These are phyloP conservation scores for Xylaria cubensis DNA, from an alignment of 495 filamentous ascomycete species.

Conservation along the genomic window DNA sequence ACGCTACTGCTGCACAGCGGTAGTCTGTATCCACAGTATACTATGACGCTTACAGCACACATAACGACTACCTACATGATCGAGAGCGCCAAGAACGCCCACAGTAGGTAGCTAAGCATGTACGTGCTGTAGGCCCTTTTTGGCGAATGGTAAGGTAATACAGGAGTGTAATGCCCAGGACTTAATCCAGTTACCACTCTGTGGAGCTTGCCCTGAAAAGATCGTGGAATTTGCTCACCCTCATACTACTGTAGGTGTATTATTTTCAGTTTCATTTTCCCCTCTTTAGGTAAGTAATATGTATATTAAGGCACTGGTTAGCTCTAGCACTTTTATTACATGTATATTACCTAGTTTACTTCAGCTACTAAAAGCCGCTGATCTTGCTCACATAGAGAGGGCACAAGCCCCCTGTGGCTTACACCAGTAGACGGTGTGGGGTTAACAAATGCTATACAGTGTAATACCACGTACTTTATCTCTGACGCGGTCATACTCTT, in stretches of 20 bases:
- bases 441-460: neutral
- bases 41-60: neutral
- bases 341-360: neutral
- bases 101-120: neutral
- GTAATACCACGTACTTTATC: slow-evolving; percentile 1
- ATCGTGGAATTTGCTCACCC: neutral
- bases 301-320: neutral
- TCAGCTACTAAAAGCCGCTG: neutral
- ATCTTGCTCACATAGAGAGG: neutral
- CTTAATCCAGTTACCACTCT: neutral
- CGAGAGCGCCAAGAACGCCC: neutral
- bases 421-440: neutral
- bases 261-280: neutral
- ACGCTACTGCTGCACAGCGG: neutral
- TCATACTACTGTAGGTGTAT: too few relatives aligned
- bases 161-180: neutral
- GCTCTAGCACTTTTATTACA: neutral
- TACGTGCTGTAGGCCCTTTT: neutral
- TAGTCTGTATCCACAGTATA: neutral
- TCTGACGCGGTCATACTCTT: neutral
- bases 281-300: too few relatives aligned
- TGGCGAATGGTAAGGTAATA: neutral
- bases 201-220: neutral
- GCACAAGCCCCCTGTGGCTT: slow-evolving; percentile 15
- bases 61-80: neutral